Base-by-base conservation (phyloP, 163 green algal genomes). In the Chloromonas sp. region DNA sequence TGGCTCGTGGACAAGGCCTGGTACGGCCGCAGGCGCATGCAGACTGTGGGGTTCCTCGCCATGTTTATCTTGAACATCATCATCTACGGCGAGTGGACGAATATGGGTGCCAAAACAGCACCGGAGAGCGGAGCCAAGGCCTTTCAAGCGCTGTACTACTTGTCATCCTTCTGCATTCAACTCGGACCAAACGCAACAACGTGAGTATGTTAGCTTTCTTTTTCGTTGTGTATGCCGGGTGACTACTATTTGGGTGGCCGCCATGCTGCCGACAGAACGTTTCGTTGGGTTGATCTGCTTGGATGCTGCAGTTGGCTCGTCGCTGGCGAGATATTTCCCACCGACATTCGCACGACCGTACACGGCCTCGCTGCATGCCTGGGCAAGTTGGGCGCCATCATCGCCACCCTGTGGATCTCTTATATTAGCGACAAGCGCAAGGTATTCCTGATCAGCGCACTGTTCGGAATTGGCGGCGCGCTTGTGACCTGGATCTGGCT, bases 1-100 rank as follows among this genome's bases (percentile, higher is more conserved):
- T 94, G 93, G 84, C 92, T 91, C 11, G 85, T 95, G n/a, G 94
- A 96, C 88, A 88, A 86, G 79, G 77, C 85, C 0, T 96, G 90
- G 92, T 94, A 82, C 84, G 93, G 93, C 1, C 86, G 92, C 62
- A 85, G 79, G 15, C 85, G 87, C 78, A 95, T 96, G 92, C 92
- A 95, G 91, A 84, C 87, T 59, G 89, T 92, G 79, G 93, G 93
- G 80, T 96, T 96, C 77, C 2, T 84, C 36, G 61, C 61, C 61
- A 84, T 81, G 82, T 87, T 87, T 76, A 61, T 87, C 59, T 82
- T 87, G 71, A 84, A 84, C 84, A 84, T 87, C 79, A 78, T 87
- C 79, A 87, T 79, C 71, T 79, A 36, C 14, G 71, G 71, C 71
- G 13, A 76, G 66, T 76, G 66, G 66, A 11, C 5, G 66, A 76